Percentiles rank a stretch among this genome's conserved stretches.
Evolutionary conservation across 163 green algal species (phyloP).

Genomic region (Volvox carteri): DNA sequence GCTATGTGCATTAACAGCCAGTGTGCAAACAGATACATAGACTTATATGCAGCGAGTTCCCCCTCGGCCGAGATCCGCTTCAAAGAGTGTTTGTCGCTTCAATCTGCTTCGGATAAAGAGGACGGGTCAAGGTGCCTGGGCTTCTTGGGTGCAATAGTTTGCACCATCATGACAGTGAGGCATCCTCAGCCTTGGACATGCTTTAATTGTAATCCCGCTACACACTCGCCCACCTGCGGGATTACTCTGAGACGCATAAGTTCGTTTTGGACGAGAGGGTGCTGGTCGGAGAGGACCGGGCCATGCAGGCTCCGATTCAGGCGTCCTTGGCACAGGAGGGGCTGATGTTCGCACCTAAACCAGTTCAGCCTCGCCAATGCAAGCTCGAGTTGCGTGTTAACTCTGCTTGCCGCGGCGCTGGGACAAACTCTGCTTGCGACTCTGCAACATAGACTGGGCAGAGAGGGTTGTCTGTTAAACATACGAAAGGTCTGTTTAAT

Average conservation of each 20-base stretch:
- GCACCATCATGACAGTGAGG: background rate
- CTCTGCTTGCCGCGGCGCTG: background rate
- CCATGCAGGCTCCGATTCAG: background rate
- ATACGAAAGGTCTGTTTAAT: too few species aligned
- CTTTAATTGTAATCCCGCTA: background rate
- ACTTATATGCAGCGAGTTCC: too few species aligned
- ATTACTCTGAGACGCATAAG: background rate
- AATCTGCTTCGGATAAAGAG: too few species aligned
- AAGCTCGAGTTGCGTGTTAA: background rate
- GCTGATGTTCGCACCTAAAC: background rate
- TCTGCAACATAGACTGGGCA: background rate
- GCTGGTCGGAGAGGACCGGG: background rate
- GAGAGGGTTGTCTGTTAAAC: background rate
- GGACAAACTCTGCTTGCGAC: background rate
- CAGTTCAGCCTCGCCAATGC: background rate
- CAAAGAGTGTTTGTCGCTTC: too few species aligned
- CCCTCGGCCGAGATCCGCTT: too few species aligned
- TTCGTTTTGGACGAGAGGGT: background rate
- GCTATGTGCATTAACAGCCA: too few species aligned
- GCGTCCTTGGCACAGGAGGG: background rate
- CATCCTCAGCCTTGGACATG: background rate
- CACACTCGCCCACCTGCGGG: background rate
- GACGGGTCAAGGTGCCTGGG: background rate
- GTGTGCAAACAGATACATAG: too few species aligned
- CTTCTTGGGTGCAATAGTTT: background rate